Evolutionary conservation across 768 basidiomycete genomes (phyloP), one percentile per base, ranked within the genome.

Genomic region (Serendipita sp.): DNA sequence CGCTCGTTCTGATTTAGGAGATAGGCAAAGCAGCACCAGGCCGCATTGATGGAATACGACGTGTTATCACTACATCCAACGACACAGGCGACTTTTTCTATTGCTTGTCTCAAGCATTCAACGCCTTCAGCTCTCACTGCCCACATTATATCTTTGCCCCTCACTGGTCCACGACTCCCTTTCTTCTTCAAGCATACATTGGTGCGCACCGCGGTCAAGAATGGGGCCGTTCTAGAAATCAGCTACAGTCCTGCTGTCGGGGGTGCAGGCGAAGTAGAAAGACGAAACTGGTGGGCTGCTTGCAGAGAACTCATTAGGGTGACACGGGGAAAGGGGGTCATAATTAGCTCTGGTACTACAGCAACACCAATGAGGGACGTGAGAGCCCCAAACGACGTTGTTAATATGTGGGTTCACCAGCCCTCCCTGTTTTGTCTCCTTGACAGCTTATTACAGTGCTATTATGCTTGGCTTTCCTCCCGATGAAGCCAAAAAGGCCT

Each of bases 121-220:
- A 77, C 80, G 37, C 89, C 92, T 2, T 87, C 88, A 0, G 80
- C 83, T 0, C 75, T 88, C 48, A 89, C 91, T 3, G 82, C 88
- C 0, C 89, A 92, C 70, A 81, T 94, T 65, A 88, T 94, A 65
- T 78, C 86, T 0, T 76, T 92, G 34, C 90, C 90, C 4, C 78
- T 92, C 16, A 86, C 88, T 0, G 78, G 84, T 0, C 86, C 89
- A 0, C 83, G 90, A 11, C 80, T 90, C 1, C 84, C 88, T 1
- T 93, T 86, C 71, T 80, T 86, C 68, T 78, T 93, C 70, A 91
- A 88, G 70, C 89, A 91, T 70, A 92, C 91, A 0, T 77, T 91
- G 54, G 80, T 92, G 37, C 83, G 88, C 48, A 86, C 86, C 0
- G 89, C 92, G 1, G 77, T 89, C 30, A 86, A 85, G 68, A 89